Evolutionary conservation across 495 filamentous ascomycete genomes (phyloP).

Genomic region (Penicillium robsamsonii): DNA sequence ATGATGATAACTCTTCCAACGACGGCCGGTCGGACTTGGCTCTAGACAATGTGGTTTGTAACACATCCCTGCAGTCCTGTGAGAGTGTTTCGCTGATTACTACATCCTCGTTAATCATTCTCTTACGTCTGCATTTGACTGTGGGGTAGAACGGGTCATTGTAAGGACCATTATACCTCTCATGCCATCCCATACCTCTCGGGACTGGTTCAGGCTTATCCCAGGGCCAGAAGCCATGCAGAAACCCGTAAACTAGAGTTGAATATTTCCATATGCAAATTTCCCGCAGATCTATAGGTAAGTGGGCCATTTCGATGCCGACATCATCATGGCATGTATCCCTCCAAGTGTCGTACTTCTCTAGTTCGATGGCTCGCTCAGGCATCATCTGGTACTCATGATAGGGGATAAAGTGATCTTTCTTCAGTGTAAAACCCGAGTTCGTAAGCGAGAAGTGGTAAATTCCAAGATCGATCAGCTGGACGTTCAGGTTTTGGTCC

Average conservation of each 20-base stretch:
- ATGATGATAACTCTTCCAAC: slow-evolving; percentile 14
- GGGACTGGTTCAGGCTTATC: slow-evolving; percentile 13
- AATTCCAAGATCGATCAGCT: slow-evolving; percentile 25
- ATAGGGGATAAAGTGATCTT: slow-evolving; percentile 9
- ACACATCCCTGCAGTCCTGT: slow-evolving; percentile 26
- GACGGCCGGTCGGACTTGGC: slow-evolving; percentile 18
- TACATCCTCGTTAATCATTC: slow-evolving; percentile 20
- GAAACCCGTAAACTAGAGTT: slow-evolving; percentile 20
- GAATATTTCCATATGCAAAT: slow-evolving; percentile 25
- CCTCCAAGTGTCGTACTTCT: background rate
- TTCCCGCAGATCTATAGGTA: slow-evolving; percentile 13
- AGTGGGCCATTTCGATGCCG: background rate
- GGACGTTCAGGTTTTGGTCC: slow-evolving; percentile 23
- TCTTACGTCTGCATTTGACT: slow-evolving; percentile 11
- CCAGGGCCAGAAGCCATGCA: slow-evolving; percentile 32
- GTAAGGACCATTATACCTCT: background rate
- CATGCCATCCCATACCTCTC: slow-evolving; percentile 2
- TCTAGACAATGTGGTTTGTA: slow-evolving; percentile 23
- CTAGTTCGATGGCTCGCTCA: slow-evolving; percentile 16
- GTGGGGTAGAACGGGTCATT: background rate
- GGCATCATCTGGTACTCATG: slow-evolving; percentile 28
- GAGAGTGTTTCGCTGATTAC: slow-evolving; percentile 21
- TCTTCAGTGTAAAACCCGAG: background rate
- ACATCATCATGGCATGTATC: background rate
- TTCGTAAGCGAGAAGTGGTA: slow-evolving; percentile 17